These are phyloP conservation scores for Bruguiera hainesii DNA, from an alignment of 441 rosid species.

Conservation along the genomic window DNA sequence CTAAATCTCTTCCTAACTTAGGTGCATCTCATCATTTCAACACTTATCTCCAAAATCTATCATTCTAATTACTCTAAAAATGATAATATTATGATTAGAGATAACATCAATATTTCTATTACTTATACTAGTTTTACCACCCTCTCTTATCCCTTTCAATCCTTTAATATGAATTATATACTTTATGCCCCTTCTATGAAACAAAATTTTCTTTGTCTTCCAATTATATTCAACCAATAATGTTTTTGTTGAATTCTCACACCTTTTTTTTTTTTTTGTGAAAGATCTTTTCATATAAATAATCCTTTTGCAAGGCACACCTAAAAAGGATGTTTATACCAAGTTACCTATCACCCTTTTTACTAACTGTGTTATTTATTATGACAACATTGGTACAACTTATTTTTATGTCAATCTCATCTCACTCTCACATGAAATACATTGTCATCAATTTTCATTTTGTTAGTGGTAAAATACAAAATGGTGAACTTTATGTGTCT, in stretches of 20 bases:
- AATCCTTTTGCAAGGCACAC: background rate
- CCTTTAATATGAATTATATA: background rate
- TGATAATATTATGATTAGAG: background rate
- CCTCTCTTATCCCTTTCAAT: background rate
- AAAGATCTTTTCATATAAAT: background rate
- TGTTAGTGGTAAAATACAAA: background rate
- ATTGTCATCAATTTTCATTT: background rate
- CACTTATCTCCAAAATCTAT: background rate
- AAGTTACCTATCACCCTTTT: too few species aligned
- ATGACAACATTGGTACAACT: constrained; percentile 7
- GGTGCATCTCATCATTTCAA: background rate
- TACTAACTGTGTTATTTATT: background rate
- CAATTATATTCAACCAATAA: background rate
- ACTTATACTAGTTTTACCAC: background rate
- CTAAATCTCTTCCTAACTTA: background rate
- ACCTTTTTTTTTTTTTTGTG: background rate
- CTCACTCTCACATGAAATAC: background rate
- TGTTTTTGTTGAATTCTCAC: constrained; percentile 5
- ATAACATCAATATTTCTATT: background rate
- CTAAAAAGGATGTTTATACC: background rate
- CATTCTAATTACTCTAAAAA: background rate
- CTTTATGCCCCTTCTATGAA: background rate
- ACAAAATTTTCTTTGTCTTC: constrained; percentile 2
- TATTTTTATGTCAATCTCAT: background rate
- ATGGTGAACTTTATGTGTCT: background rate